Evolutionary conservation across 2,329 filamentous ascomycete species (phyloP).

Genomic region (Periconia digitata): DNA sequence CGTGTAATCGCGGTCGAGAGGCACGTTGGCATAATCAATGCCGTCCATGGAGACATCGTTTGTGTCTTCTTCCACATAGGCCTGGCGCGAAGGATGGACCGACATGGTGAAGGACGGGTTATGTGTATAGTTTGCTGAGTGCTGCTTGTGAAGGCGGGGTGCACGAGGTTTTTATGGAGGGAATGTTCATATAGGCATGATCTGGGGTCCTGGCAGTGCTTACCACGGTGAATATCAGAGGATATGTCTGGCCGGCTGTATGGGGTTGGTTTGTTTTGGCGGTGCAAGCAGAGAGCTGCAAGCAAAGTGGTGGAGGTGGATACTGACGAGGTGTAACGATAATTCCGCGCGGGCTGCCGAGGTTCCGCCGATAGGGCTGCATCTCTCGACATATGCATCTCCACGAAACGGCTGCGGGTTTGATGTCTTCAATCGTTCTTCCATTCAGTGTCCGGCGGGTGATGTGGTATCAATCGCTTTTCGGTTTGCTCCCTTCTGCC

Average conservation of each 20-base stretch:
- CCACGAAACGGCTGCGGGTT: no score
- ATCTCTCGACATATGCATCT: background rate
- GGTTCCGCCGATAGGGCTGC: background rate
- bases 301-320: no score
- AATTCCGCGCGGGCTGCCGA: background rate
- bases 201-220: no score
- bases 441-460: no score
- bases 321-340: background rate
- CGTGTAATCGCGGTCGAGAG: slow-evolving; percentile 81
- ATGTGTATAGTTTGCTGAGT: slow-evolving; percentile 11
- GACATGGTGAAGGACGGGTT: slow-evolving; percentile 35
- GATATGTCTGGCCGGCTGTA: background rate
- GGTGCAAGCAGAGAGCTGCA: no score
- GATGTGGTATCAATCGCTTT: no score
- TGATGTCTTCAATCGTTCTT: no score
- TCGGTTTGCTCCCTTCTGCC: no score
- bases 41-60: slow-evolving; percentile 58
- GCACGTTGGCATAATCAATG: slow-evolving; percentile 64
- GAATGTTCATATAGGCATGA: slow-evolving; percentile 3
- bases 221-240: no score
- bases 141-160: slow-evolving; percentile 14
- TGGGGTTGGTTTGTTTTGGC: no score
- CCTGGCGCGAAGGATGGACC: slow-evolving; percentile 87
- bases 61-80: slow-evolving; percentile 84
- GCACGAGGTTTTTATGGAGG: slow-evolving; percentile 7